These are phyloP conservation scores for Celoporthe dispersa DNA, from an alignment of 2,329 filamentous ascomycete species.

Conservation along the genomic window DNA sequence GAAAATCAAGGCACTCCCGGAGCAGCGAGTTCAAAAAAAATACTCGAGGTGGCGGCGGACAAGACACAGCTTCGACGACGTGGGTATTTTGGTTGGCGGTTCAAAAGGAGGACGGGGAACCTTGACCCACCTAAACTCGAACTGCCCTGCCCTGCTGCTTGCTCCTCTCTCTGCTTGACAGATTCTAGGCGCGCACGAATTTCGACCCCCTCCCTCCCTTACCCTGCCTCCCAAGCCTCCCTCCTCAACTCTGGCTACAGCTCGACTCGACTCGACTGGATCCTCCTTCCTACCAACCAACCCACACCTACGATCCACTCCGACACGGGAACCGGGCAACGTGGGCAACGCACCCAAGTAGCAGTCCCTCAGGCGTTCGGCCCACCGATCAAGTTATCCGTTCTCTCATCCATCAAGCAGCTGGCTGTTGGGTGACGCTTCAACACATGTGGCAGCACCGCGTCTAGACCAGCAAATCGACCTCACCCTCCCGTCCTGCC, in stretches of 20 bases:
- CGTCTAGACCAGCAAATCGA: background rate
- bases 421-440: background rate
- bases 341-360: background rate
- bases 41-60: background rate
- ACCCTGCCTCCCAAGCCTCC: background rate
- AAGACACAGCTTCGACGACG: background rate
- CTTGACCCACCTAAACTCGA: background rate
- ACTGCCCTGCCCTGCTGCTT: background rate
- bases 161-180: background rate
- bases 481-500: background rate
- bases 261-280: background rate
- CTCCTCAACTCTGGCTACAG: background rate
- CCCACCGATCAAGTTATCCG: background rate
- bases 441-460: background rate
- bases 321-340: background rate
- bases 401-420: background rate
- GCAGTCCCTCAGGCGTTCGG: background rate
- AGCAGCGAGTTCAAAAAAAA: background rate
- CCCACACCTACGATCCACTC: background rate
- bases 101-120: background rate
- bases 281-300: background rate
- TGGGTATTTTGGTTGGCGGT: background rate
- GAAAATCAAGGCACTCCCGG: background rate
- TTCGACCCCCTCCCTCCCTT: constrained; percentile 4
- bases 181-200: constrained; percentile 24